These are phyloP conservation scores for Phytophthora palmivora DNA, from an alignment of 352 stramenopile species.

Conservation along the genomic window DNA sequence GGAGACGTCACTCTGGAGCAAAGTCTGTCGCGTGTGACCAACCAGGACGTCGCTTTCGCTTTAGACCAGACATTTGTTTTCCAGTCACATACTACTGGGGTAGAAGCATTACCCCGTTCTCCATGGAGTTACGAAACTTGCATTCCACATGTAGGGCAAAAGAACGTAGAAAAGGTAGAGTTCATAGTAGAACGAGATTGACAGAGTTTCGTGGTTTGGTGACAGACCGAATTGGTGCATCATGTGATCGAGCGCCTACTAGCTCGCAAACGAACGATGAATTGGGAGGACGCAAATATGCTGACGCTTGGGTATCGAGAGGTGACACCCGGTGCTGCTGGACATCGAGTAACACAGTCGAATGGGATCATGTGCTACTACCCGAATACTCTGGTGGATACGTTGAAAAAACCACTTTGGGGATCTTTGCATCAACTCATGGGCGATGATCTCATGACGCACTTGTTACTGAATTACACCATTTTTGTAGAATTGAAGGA, in stretches of 20 bases:
- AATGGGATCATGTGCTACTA: slow-evolving; percentile 77
- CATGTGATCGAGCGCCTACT: slow-evolving; percentile 63
- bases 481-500: slow-evolving; percentile 55
- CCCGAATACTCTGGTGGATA: slow-evolving; percentile 74
- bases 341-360: slow-evolving; percentile 60
- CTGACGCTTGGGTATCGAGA: slow-evolving; percentile 76
- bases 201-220: slow-evolving; percentile 7
- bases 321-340: slow-evolving; percentile 42
- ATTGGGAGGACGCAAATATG: slow-evolving; percentile 64
- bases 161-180: neutral
- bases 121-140: slow-evolving; percentile 42
- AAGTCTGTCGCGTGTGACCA: slow-evolving; percentile 15
- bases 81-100: slow-evolving; percentile 7
- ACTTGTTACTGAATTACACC: slow-evolving; percentile 71
- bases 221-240: slow-evolving; percentile 53
- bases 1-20: slow-evolving; percentile 14
- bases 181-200: neutral
- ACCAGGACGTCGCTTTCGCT: slow-evolving; percentile 31
- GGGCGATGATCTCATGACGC: slow-evolving; percentile 71
- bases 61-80: slow-evolving; percentile 54
- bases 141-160: slow-evolving; percentile 42
- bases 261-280: slow-evolving; percentile 37
- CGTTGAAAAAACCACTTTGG: slow-evolving; percentile 68
- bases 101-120: slow-evolving; percentile 30
- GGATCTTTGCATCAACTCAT: slow-evolving; percentile 55